Base-by-base conservation (phyloP, 331 rosid species). In the Pyrus hybrid region DNA sequence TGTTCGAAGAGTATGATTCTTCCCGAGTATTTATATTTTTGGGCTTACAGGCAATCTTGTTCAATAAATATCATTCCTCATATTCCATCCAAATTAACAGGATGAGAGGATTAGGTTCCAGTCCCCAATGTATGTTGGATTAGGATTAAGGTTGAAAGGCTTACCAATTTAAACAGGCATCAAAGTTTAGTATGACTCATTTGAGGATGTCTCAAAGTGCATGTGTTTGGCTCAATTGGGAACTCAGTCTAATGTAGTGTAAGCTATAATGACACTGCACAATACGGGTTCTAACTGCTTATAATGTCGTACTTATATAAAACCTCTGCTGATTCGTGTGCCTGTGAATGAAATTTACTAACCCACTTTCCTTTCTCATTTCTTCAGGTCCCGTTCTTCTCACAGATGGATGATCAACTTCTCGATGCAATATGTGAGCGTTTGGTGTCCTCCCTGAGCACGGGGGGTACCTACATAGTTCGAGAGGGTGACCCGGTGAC, bases 341-440 rank as follows among this genome's bases (percentile, higher is more conserved):
- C 56, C 37, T 45, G 16, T 3, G 28, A 67, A 35, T 5, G 35
- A 58, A 60, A 20, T 77, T 73, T 30, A 61, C 79, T 77, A 77
- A 77, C 21, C 29, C 47, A 25, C 54, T 37, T 74, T 29, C 32
- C 22, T 21, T 76, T 71, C 58, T 56, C 61, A 18, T 51, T 18
- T 41, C 68, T 74, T 72, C 80, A 93, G 99, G 99, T 94, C 56
- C 97, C 99, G 60, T 94, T 94, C 88, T 94, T 94, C 85, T 88
- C 97, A 30, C 96, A 92, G 78, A 94, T 94, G 99, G 99, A 94
- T 77, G 97, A 90, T 84, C 99, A 86, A 80, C 91, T 94, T 61
- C 92, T 94, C 41, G 97, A 94, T 76, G 99, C 99, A 71, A 94
- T 94, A 83, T 94, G 99, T 57, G 97, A 94, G 86, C 93, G 90